A percentile compares a stretch with the other conserved stretches of the same genome.
Conservation (phyloP, 176 grass and related monocot genomes). For the Alloteropsis semialata region DNA sequence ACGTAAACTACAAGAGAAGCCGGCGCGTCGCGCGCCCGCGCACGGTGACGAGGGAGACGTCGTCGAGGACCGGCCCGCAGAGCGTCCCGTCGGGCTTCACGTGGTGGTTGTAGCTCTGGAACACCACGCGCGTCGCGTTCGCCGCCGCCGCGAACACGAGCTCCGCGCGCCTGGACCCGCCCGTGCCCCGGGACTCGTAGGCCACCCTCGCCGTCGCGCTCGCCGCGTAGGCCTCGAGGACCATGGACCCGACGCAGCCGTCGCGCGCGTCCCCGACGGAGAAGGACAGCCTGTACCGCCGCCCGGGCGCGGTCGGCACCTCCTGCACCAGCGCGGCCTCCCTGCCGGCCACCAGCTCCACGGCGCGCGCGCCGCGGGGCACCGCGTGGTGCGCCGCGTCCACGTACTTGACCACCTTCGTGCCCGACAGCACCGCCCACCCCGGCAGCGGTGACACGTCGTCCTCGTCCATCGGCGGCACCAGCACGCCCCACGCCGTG, state of each 20-base stretch:
- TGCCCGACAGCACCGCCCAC: slow-evolving; percentile 61
- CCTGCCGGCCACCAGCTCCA: slow-evolving; percentile 57
- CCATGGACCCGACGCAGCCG: slow-evolving; percentile 27
- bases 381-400: slow-evolving; percentile 52
- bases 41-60: slow-evolving; percentile 34
- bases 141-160: slow-evolving; percentile 35
- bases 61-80: slow-evolving; percentile 51
- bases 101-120: slow-evolving; percentile 45
- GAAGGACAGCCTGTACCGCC: slow-evolving; percentile 46
- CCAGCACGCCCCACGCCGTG: slow-evolving; percentile 43
- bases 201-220: not conserved
- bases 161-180: slow-evolving; percentile 32
- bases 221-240: slow-evolving; percentile 52
- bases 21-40: not conserved
- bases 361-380: slow-evolving; percentile 47
- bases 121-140: slow-evolving; percentile 42
- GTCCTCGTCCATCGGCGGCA: slow-evolving; percentile 53
- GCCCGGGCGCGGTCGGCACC: slow-evolving; percentile 29
- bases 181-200: slow-evolving; percentile 38
- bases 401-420: slow-evolving; percentile 51
- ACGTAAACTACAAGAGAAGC: not conserved
- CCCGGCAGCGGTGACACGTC: slow-evolving; percentile 49
- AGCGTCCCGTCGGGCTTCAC: slow-evolving; percentile 50
- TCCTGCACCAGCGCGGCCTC: slow-evolving; percentile 61
- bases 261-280: slow-evolving; percentile 44